Percentiles rank a stretch among this genome's conserved stretches.
These are phyloP conservation scores for Carex kokanica DNA, from an alignment of 176 grass and related monocot genomes.

Conservation along the genomic window DNA sequence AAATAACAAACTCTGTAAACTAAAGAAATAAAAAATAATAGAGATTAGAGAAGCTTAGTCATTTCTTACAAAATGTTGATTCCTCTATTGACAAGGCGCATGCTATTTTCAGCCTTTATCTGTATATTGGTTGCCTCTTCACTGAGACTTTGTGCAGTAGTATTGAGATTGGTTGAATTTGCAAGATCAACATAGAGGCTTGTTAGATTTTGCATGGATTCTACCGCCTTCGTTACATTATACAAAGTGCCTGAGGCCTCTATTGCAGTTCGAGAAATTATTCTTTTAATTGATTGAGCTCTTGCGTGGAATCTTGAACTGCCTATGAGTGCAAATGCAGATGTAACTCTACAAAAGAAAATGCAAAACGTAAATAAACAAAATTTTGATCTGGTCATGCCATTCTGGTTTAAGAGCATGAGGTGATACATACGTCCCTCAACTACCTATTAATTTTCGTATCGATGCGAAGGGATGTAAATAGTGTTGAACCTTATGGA, in stretches of 20 bases:
- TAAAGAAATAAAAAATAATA: neutral
- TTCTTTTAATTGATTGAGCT: conserved; percentile 57
- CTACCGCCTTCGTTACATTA: conserved; percentile 60
- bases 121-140: conserved; percentile 64
- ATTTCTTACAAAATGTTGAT: conserved; percentile 69
- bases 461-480: neutral
- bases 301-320: conserved; percentile 58
- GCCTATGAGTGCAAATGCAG: conserved; percentile 37
- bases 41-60: neutral
- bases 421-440: neutral
- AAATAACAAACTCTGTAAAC: neutral
- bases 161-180: conserved; percentile 53
- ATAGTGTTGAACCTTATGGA: neutral
- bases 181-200: conserved; percentile 37
- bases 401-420: neutral
- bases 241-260: conserved; percentile 57
- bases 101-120: conserved; percentile 52
- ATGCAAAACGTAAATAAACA: neutral
- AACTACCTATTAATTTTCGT: neutral
- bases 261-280: conserved; percentile 44
- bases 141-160: conserved; percentile 48
- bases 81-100: conserved; percentile 56
- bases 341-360: conserved; percentile 53
- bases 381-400: neutral
- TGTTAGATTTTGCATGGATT: conserved; percentile 54